Evolutionary conservation across 768 basidiomycete genomes (phyloP).

Genomic region (Auricularia sp.): DNA sequence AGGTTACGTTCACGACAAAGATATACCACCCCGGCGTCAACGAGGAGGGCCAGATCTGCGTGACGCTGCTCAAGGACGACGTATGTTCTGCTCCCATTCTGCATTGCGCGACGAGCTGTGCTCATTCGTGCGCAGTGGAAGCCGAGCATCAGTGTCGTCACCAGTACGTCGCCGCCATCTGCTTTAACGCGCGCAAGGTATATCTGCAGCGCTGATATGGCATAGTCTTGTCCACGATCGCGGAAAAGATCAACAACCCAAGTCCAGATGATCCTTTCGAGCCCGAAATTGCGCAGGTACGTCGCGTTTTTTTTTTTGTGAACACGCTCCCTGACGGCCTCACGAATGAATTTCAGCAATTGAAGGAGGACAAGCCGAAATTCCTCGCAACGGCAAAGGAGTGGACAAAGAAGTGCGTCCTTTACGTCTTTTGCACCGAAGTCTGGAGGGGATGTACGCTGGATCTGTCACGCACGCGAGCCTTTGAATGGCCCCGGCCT

Average conservation of each 20-base stretch:
- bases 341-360: slow-evolving; percentile 30
- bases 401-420: slow-evolving; percentile 67
- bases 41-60: slow-evolving; percentile 78
- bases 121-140: slow-evolving; percentile 53
- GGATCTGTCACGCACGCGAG: background rate
- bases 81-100: slow-evolving; percentile 28
- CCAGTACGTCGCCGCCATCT: slow-evolving; percentile 35
- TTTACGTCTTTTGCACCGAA: background rate
- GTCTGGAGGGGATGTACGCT: background rate
- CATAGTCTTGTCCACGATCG: slow-evolving; percentile 61
- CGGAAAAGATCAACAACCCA: slow-evolving; percentile 82
- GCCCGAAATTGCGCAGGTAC: slow-evolving; percentile 55
- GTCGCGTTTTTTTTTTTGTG: background rate
- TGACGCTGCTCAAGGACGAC: slow-evolving; percentile 76
- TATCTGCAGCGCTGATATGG: slow-evolving; percentile 9
- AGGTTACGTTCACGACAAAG: slow-evolving; percentile 80
- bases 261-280: slow-evolving; percentile 84
- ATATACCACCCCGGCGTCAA: slow-evolving; percentile 89
- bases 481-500: too few relatives aligned
- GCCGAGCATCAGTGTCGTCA: slow-evolving; percentile 62
- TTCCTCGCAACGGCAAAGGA: slow-evolving; percentile 74
- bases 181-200: background rate
- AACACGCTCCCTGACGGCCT: background rate
- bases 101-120: background rate
- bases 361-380: slow-evolving; percentile 68